Base-by-base conservation (phyloP, 2,329 filamentous ascomycete species). In the Fusarium palustre region DNA sequence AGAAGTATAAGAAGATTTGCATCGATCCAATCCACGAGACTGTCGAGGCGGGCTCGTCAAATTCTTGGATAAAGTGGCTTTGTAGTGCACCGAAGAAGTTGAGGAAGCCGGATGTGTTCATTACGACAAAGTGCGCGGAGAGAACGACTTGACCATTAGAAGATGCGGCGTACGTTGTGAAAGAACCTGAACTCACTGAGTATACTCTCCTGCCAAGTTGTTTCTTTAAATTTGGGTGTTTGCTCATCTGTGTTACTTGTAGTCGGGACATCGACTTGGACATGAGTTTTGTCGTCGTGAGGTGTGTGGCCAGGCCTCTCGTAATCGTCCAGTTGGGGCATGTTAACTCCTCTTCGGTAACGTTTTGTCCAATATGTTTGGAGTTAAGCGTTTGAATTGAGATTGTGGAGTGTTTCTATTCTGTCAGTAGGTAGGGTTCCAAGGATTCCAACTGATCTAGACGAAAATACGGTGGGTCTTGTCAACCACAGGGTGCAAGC, bases 31-130 rank as follows among this genome's bases (percentile, higher is more conserved):
- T 48, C 57, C 36, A 60, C 2, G 52, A 60, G 2, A 48, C 36
- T 2, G 10, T 30, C 2, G 42, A 58, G 0, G 34, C 24, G 0
- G 52, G n/a, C 10, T 57, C 15, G 7, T 36, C 16, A 4, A 57
- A 30, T 5, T 7, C 22, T 8, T 30, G 24, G 1, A 58, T 25
- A 5, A 58, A 34, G 31, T 60, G 12, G 10, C 30, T 60, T 30
- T 60, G 42, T 1, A 57, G 10, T 4, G 54, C 57, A 4, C 57
- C 57, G 4, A 60, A 58, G 1, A 36, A 60, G 10, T 58, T 58
- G 15, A 33, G 42, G 9, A 58, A 54, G 3, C 47, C 55, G 0
- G 55, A 58, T 3, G 47, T 58, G 24, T 58, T 54, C 36, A 58
- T 45, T 2, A 54, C 47, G 4, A 45, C 47, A 13, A 54, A 54